phyloP scores from a whole-genome alignment of 2,329 filamentous ascomycete species.

The Reticulascus tulasneorum region DNA sequence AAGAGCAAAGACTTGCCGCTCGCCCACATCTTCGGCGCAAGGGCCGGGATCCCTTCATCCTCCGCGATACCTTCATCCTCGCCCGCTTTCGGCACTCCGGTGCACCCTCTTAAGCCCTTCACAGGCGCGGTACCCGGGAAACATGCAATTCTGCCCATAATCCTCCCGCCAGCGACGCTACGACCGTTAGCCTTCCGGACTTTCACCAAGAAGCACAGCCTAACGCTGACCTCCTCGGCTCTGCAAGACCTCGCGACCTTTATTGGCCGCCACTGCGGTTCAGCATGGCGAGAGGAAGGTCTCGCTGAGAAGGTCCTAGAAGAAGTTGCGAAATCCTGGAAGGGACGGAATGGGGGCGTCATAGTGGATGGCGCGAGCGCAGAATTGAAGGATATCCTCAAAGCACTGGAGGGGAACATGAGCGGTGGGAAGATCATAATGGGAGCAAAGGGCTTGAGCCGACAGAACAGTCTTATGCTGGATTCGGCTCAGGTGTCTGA shows the following conservation, averaged over 20 bases:
- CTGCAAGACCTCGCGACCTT: constrained; percentile 82
- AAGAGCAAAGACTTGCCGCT: constrained; percentile 23
- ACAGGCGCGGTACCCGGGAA: constrained; percentile 43
- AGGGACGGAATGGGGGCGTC: constrained; percentile 79
- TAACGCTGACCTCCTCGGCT: constrained; percentile 85
- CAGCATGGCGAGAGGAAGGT: constrained; percentile 93
- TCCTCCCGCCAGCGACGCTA: constrained; percentile 81
- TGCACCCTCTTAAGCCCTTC: constrained; percentile 70
- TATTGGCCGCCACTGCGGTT: constrained; percentile 89
- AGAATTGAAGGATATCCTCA: constrained; percentile 77
- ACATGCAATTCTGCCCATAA: constrained; percentile 72
- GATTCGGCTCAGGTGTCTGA: constrained; percentile 50
- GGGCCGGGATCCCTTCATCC: constrained; percentile 31
- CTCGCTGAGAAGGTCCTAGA: constrained; percentile 89
- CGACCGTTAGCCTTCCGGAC: constrained; percentile 90
- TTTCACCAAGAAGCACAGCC: constrained; percentile 95
- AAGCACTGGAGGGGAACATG: constrained; percentile 83
- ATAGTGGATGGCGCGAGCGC: constrained; percentile 82
- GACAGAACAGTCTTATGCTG: constrained; percentile 63
- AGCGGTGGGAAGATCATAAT: constrained; percentile 68
- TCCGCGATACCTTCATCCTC: constrained; percentile 81
- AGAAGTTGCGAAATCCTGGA: constrained; percentile 88
- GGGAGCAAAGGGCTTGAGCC: constrained; percentile 48
- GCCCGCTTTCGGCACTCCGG: constrained; percentile 83
- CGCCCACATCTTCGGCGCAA: constrained; percentile 35